A percentile compares a stretch with the other conserved stretches of the same genome.
These are phyloP conservation scores for Mycosphaerella arachidis DNA, from an alignment of 2,329 filamentous ascomycete genomes.

Conservation along the genomic window DNA sequence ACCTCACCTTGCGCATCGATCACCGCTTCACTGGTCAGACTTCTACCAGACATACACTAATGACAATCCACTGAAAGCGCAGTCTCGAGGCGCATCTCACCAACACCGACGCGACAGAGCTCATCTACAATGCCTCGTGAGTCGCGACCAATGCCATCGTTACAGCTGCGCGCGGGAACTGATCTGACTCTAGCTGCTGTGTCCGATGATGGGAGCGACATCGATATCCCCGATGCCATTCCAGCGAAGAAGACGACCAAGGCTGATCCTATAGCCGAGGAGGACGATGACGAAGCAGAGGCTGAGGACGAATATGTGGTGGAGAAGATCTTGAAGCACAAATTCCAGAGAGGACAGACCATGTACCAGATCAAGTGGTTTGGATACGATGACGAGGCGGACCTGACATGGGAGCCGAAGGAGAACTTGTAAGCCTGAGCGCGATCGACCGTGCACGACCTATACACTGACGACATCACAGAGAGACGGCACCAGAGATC, in stretches of 20 bases:
- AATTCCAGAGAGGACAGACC: slow-evolving; percentile 52
- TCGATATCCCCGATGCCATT: slow-evolving; percentile 31
- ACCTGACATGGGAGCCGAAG: slow-evolving; percentile 76
- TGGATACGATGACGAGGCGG: slow-evolving; percentile 64
- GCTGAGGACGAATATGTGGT: slow-evolving; percentile 62
- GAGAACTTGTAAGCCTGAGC: slow-evolving; percentile 57
- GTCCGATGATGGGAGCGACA: slow-evolving; percentile 35
- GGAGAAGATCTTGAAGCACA: slow-evolving; percentile 66
- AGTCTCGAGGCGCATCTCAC: neutral
- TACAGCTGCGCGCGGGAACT: neutral
- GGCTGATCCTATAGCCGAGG: slow-evolving; percentile 28
- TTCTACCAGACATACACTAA: neutral
- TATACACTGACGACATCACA: slow-evolving; percentile 6
- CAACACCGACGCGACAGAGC: slow-evolving; percentile 1
- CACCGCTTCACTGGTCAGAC: neutral
- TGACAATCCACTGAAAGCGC: neutral
- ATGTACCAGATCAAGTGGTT: slow-evolving; percentile 76
- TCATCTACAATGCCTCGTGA: slow-evolving; percentile 8
- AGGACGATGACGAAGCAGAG: slow-evolving; percentile 36
- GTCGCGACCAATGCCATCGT: neutral
- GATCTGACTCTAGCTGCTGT: slow-evolving; percentile 33
- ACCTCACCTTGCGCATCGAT: neutral
- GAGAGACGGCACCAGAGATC: slow-evolving; percentile 45
- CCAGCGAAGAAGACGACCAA: slow-evolving; percentile 22
- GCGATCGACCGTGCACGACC: neutral